phyloP scores from a whole-genome alignment of 768 basidiomycete species.

The Boletus tylopilopsis region DNA sequence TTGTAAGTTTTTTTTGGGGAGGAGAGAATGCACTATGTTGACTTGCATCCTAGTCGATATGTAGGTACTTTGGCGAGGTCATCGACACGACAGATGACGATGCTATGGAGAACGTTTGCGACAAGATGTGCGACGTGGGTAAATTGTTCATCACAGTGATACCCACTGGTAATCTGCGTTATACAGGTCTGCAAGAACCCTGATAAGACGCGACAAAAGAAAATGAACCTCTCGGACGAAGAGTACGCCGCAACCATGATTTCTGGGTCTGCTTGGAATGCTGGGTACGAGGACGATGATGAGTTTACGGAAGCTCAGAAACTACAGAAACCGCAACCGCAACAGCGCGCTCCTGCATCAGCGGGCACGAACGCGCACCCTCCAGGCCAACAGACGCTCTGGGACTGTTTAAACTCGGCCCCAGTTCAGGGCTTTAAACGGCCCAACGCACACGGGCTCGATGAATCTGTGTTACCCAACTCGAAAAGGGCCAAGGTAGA shows the following conservation, averaged over 20 bases:
- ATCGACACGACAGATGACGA: constrained; percentile 48
- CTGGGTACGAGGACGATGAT: constrained; percentile 30
- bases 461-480: constrained; percentile 7
- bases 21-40: not conserved
- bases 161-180: not conserved
- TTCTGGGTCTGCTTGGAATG: constrained; percentile 17
- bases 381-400: constrained; percentile 20
- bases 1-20: constrained; percentile 42
- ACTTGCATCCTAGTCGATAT: constrained; percentile 50
- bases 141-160: not conserved
- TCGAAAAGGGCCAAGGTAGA: constrained; percentile 22
- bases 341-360: not conserved
- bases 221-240: constrained; percentile 45
- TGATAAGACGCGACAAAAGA: constrained; percentile 53
- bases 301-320: constrained; percentile 4
- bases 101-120: constrained; percentile 51
- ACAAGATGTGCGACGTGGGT: constrained; percentile 79
- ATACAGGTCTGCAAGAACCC: constrained; percentile 77
- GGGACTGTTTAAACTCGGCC: constrained; percentile 15
- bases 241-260: constrained; percentile 28
- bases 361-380: not conserved
- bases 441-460: constrained; percentile 12
- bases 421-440: constrained; percentile 24
- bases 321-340: not conserved
- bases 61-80: constrained; percentile 75